These are phyloP conservation scores for Ramaria rubella DNA, from an alignment of 768 basidiomycete genomes.

Conservation along the genomic window DNA sequence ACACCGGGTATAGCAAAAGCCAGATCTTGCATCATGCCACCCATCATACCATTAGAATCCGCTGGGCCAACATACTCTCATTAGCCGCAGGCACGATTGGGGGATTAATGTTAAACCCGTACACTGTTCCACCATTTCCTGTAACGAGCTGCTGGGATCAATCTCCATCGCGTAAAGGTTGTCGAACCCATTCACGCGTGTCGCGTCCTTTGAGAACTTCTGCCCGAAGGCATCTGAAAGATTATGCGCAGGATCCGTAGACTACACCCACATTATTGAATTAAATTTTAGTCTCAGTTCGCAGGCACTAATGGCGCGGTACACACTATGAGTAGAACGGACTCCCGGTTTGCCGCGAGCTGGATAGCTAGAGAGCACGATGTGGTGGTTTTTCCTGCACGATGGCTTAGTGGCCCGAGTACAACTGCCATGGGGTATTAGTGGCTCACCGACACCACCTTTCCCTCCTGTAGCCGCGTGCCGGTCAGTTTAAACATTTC, in stretches of 20 bases:
- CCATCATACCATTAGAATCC: constrained; percentile 92
- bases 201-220: constrained; percentile 99
- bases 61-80: constrained; percentile 36
- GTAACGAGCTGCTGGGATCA: constrained; percentile 94
- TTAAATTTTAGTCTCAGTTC: neutral
- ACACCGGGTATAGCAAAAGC: constrained; percentile 99
- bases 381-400: constrained; percentile 91
- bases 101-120: constrained; percentile 22
- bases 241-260: constrained; percentile 99
- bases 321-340: constrained; percentile 93
- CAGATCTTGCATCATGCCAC: constrained; percentile 99
- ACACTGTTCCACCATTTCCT: constrained; percentile 99
- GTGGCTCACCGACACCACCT: constrained; percentile 88
- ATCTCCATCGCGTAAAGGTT: constrained; percentile 99
- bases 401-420: neutral
- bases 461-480: constrained; percentile 69
- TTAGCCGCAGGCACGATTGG: constrained; percentile 1
- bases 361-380: constrained; percentile 98
- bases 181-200: constrained; percentile 93
- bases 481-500: neutral
- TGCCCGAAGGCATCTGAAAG: constrained; percentile 97
- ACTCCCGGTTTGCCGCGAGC: constrained; percentile 81
- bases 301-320: neutral
- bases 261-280: constrained; percentile 41
- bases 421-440: neutral